phyloP scores from a whole-genome alignment of 1,284 basidiomycete genomes.

The Amylostereum chailletii region DNA sequence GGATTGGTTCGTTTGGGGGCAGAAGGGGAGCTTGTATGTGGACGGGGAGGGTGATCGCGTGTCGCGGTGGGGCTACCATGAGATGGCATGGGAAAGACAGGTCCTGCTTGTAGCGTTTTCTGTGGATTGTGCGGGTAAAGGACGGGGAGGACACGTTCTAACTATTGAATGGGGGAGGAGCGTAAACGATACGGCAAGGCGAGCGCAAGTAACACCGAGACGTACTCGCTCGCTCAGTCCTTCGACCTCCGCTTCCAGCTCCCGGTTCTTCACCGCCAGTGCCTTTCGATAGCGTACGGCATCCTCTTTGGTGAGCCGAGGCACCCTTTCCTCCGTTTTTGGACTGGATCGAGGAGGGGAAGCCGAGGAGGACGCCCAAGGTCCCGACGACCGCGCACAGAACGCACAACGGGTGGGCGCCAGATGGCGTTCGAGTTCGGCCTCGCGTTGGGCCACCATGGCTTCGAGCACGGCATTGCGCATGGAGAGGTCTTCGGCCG shows the following conservation, averaged over 20 bases:
- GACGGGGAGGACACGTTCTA: no score
- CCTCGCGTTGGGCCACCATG: constrained; percentile 37
- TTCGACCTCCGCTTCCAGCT: constrained; percentile 37
- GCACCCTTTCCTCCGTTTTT: not conserved
- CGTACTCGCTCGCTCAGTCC: constrained; percentile 30
- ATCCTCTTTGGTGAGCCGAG: constrained; percentile 22
- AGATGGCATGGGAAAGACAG: no score
- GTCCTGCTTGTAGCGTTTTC: no score
- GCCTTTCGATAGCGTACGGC: constrained; percentile 31
- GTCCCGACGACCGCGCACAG: not conserved
- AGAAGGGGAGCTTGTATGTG: no score
- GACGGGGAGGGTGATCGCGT: no score
- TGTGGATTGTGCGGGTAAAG: no score
- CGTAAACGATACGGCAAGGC: not conserved
- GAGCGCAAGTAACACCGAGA: not conserved
- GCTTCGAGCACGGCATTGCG: constrained; percentile 21
- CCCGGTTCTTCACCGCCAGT: constrained; percentile 31
- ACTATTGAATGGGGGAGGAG: not conserved
- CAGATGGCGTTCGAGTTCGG: constrained; percentile 31
- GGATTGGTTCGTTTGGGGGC: no score
- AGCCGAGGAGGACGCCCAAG: not conserved
- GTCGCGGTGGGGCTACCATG: no score
- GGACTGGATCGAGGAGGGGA: not conserved
- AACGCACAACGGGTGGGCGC: constrained; percentile 9
- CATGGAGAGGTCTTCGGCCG: constrained; percentile 14